Evolutionary conservation across 139 green algal species (phyloP).

Genomic region (Chlorella sorokiniana): DNA sequence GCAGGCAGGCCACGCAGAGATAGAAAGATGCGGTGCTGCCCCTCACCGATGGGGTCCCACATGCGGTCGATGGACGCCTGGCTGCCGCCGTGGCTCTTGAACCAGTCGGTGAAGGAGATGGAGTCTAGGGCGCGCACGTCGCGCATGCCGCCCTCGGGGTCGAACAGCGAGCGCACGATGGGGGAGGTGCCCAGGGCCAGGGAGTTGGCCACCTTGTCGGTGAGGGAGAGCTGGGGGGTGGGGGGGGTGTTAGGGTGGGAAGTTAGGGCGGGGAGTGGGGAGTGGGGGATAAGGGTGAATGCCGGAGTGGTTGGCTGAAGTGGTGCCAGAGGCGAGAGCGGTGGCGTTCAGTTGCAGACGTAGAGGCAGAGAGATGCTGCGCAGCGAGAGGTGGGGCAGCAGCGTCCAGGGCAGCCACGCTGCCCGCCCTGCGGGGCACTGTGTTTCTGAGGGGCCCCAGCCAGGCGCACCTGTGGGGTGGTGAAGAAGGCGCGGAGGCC

Average conservation of each 20-base stretch:
- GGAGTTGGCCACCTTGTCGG: slow-evolving; percentile 89
- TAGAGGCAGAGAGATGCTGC: no score
- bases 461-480: slow-evolving; percentile 87
- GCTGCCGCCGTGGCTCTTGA: slow-evolving; percentile 83
- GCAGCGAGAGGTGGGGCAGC: not conserved
- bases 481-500: slow-evolving; percentile 97
- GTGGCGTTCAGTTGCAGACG: no score
- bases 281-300: no score
- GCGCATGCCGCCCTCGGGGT: slow-evolving; percentile 91
- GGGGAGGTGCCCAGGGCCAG: slow-evolving; percentile 90
- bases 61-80: slow-evolving; percentile 89
- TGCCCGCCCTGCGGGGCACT: not conserved
- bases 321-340: no score
- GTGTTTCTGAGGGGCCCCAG: slow-evolving; percentile 55
- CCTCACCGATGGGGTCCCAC: slow-evolving; percentile 93
- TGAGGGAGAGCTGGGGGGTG: slow-evolving; percentile 72
- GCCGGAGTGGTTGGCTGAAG: no score
- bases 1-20: not conserved
- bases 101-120: slow-evolving; percentile 93
- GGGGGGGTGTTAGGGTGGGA: no score
- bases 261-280: not conserved
- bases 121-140: slow-evolving; percentile 87
- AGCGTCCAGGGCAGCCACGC: not conserved
- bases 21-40: not conserved
- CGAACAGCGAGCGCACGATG: slow-evolving; percentile 88